Conservation (phyloP, 1,284 basidiomycete genomes). For the Dichomitus squalens region DNA sequence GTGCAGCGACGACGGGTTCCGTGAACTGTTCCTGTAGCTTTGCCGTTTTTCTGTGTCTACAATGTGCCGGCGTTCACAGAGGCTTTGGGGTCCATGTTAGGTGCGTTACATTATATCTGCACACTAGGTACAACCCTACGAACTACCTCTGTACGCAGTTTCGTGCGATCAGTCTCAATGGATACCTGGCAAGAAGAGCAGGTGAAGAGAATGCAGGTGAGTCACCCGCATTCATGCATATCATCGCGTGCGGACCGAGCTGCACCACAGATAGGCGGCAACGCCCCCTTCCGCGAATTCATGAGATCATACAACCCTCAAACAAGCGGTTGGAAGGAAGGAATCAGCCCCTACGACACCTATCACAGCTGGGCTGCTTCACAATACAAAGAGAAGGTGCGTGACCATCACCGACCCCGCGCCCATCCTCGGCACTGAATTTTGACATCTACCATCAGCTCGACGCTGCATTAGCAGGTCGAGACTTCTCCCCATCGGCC, state of each 20-base stretch:
- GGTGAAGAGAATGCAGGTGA: conserved; percentile 86
- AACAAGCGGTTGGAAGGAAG: conserved; percentile 74
- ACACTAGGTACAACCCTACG: not conserved
- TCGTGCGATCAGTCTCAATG: conserved; percentile 93
- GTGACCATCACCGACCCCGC: conserved; percentile 14
- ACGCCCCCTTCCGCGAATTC: conserved; percentile 79
- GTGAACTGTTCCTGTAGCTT: conserved; percentile 48
- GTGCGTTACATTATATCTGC: conserved; percentile 34
- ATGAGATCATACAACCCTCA: conserved; percentile 76
- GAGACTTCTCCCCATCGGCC: conserved; percentile 69
- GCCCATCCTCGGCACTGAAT: not conserved
- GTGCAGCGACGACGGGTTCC: conserved; percentile 22
- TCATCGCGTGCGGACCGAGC: conserved; percentile 10
- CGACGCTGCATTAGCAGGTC: conserved; percentile 68
- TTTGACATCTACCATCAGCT: conserved; percentile 47
- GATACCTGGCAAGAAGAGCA: conserved; percentile 95
- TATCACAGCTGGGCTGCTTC: conserved; percentile 92
- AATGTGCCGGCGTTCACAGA: conserved; percentile 89
- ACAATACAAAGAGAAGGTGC: conserved; percentile 90
- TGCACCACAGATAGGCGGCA: conserved; percentile 74
- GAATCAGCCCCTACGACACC: conserved; percentile 73
- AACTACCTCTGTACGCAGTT: conserved; percentile 49
- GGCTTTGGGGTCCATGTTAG: conserved; percentile 89
- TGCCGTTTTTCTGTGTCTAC: conserved; percentile 89
- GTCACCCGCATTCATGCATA: conserved; percentile 23